Percentiles rank a stretch among this genome's conserved stretches.
Conservation (phyloP, 2,329 filamentous ascomycete genomes). For the Ophiosphaerella korrae region DNA sequence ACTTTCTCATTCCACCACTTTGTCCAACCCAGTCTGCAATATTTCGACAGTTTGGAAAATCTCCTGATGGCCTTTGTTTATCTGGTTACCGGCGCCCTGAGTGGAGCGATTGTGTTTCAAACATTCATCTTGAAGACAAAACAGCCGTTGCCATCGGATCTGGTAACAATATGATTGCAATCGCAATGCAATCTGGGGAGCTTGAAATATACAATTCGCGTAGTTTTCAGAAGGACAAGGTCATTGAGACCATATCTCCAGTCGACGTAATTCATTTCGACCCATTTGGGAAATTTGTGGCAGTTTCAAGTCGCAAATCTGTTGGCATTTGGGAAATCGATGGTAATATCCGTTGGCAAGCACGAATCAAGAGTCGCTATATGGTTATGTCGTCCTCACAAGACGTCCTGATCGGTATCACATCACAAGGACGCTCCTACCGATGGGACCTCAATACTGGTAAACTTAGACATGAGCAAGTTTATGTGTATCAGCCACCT, state of each 20-base stretch:
- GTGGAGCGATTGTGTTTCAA: background rate
- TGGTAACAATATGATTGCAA: background rate
- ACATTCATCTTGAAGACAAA: background rate
- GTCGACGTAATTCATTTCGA: background rate
- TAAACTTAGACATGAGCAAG: background rate
- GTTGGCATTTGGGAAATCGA: background rate
- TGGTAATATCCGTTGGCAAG: background rate
- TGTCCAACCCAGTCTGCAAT: conserved; percentile 1
- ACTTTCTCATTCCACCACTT: conserved; percentile 2
- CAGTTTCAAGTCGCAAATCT: background rate
- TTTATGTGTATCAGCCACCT: background rate
- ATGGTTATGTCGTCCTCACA: background rate
- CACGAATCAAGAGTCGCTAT: background rate
- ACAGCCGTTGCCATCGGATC: background rate
- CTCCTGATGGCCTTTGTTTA: background rate
- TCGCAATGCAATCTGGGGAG: background rate
- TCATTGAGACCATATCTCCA: background rate
- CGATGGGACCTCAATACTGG: background rate
- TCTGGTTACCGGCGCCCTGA: background rate
- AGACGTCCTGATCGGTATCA: background rate
- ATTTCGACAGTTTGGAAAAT: background rate
- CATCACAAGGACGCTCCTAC: background rate
- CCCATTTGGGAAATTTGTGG: background rate
- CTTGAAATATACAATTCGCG: background rate
- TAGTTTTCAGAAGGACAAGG: background rate